Percentiles rank a stretch among this genome's conserved stretches.
These are phyloP conservation scores for Saturnispora serradocipensis DNA, from an alignment of 805 yeast species.

Conservation along the genomic window DNA sequence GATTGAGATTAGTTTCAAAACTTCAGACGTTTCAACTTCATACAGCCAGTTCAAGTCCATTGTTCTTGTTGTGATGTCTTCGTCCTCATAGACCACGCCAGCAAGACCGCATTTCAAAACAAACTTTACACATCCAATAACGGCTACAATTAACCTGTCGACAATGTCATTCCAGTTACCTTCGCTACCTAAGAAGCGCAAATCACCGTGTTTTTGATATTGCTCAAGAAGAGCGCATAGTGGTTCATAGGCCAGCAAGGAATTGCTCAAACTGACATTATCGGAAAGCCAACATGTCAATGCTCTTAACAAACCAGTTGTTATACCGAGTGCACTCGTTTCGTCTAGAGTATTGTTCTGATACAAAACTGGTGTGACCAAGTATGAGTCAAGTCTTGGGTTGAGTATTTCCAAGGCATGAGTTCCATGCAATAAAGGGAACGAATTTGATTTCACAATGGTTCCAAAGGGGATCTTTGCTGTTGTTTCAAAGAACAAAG, in stretches of 20 bases:
- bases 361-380: constrained; percentile 40
- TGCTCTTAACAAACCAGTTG: constrained; percentile 38
- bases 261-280: constrained; percentile 56
- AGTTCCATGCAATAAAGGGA: constrained; percentile 73
- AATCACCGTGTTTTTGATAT: constrained; percentile 2
- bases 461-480: constrained; percentile 33
- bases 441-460: constrained; percentile 49
- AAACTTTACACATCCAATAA: constrained; percentile 45
- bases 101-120: constrained; percentile 37
- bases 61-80: constrained; percentile 57
- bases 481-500: constrained; percentile 34
- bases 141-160: constrained; percentile 41
- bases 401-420: constrained; percentile 78
- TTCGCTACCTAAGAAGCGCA: background rate
- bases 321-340: constrained; percentile 43
- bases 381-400: constrained; percentile 66
- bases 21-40: constrained; percentile 8
- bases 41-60: constrained; percentile 43
- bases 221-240: constrained; percentile 26
- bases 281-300: constrained; percentile 71
- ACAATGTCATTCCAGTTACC: constrained; percentile 35
- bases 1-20: background rate
- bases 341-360: constrained; percentile 25
- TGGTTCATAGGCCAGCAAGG: constrained; percentile 66
- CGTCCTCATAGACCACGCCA: constrained; percentile 65